Conservation (phyloP, 306 rosid genomes). For the Castanea sativa region DNA sequence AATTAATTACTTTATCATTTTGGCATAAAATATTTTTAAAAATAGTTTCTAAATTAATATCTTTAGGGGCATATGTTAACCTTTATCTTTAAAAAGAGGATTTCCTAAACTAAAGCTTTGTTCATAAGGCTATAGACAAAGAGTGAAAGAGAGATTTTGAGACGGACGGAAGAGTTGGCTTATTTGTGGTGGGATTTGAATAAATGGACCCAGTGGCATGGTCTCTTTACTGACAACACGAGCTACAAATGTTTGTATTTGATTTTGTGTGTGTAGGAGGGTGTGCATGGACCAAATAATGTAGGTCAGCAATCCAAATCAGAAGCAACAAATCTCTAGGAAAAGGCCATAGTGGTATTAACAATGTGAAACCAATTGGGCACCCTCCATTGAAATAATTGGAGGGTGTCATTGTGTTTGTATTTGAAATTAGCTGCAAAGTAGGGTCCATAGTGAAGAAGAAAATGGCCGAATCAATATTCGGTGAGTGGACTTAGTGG, state of each 20-base stretch:
- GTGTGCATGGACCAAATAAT: slow-evolving; percentile 40
- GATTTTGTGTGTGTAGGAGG: slow-evolving; percentile 11
- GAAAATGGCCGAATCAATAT: slow-evolving; percentile 16
- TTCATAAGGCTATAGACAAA: background rate
- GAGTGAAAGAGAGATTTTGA: background rate
- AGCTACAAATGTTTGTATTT: slow-evolving; percentile 22
- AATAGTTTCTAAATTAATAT: too few relatives aligned
- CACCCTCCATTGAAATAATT: slow-evolving; percentile 29
- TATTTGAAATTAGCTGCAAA: slow-evolving; percentile 27
- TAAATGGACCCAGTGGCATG: slow-evolving; percentile 31
- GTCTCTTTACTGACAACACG: slow-evolving; percentile 17
- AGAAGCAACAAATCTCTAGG: slow-evolving; percentile 41
- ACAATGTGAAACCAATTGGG: slow-evolving; percentile 34
- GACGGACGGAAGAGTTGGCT: background rate
- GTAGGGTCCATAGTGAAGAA: slow-evolving; percentile 45
- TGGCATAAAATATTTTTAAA: too few relatives aligned
- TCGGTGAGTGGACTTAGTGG: slow-evolving; percentile 27
- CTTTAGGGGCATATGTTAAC: too few relatives aligned
- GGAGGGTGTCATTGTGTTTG: slow-evolving; percentile 33
- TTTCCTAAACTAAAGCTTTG: slow-evolving; percentile 8
- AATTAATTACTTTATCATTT: too few relatives aligned
- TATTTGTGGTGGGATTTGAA: slow-evolving; percentile 21
- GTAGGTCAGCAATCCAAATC: slow-evolving; percentile 30
- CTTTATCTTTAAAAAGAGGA: background rate
- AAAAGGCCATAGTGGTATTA: slow-evolving; percentile 39